These are phyloP conservation scores for Saxophila tyrrhenica DNA, from an alignment of 495 filamentous ascomycete species.

Conservation along the genomic window DNA sequence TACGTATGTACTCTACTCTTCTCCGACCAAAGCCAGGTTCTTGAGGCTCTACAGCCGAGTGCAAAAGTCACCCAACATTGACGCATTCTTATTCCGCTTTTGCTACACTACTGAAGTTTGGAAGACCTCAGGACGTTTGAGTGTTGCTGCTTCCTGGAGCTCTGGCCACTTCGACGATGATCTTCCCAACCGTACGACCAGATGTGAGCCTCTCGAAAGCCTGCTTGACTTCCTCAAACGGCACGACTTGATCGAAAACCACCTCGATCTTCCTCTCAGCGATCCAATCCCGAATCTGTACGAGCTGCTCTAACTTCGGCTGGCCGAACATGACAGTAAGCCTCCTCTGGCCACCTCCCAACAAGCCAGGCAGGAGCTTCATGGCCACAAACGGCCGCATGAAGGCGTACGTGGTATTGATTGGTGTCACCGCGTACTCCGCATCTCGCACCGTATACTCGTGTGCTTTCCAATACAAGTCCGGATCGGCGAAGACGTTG, in stretches of 20 bases:
- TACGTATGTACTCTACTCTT: neutral
- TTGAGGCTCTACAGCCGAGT: too few relatives aligned
- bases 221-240: slow-evolving; percentile 48
- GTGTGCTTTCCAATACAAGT: slow-evolving; percentile 46
- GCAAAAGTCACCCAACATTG: too few relatives aligned
- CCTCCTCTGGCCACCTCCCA: slow-evolving; percentile 57
- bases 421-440: slow-evolving; percentile 44
- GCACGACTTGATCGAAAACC: slow-evolving; percentile 48
- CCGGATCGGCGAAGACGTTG: slow-evolving; percentile 28
- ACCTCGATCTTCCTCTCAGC: slow-evolving; percentile 49
- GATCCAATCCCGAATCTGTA: slow-evolving; percentile 48
- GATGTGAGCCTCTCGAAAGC: slow-evolving; percentile 54
- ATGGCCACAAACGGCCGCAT: slow-evolving; percentile 22
- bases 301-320: slow-evolving; percentile 37
- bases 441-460: slow-evolving; percentile 23
- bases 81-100: too few relatives aligned
- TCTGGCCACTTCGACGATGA: slow-evolving; percentile 46
- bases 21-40: too few relatives aligned
- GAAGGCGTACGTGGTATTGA: neutral
- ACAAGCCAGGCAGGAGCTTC: slow-evolving; percentile 39
- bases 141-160: too few relatives aligned
- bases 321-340: slow-evolving; percentile 36
- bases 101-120: too few relatives aligned
- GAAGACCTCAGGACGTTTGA: too few relatives aligned
- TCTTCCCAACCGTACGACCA: slow-evolving; percentile 54